Evolutionary conservation across 345 rosid genomes (phyloP).

Genomic region (Sapria himalayana): DNA sequence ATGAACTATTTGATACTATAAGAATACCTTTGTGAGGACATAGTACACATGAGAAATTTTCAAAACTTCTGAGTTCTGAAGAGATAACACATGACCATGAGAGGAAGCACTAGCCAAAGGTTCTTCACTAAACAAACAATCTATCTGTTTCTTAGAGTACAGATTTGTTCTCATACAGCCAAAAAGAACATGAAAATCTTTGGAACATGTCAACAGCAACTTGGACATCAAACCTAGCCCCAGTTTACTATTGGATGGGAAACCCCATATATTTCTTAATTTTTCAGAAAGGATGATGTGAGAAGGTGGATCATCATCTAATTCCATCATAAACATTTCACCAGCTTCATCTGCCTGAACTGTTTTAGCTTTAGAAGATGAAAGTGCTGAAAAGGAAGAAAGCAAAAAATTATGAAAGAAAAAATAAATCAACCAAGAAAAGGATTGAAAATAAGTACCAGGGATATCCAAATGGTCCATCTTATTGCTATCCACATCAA

Average conservation of each 20-base stretch:
- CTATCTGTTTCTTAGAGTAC: conserved; percentile 12
- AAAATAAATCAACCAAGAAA: not conserved
- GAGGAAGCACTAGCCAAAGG: conserved; percentile 11
- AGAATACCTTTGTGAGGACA: conserved; percentile 37
- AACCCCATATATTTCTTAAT: conserved; percentile 43
- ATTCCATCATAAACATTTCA: conserved; percentile 5
- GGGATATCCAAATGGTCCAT: not conserved
- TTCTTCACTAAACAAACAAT: conserved; percentile 11
- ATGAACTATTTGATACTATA: too few relatives aligned
- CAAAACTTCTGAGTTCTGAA: conserved; percentile 23
- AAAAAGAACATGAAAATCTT: conserved; percentile 43
- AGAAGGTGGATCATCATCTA: conserved; percentile 10
- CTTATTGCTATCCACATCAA: too few relatives aligned
- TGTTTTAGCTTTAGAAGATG: conserved; percentile 36
- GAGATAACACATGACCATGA: conserved; percentile 12
- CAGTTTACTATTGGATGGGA: conserved; percentile 17
- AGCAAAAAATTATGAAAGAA: not conserved
- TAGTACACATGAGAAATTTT: conserved; percentile 26
- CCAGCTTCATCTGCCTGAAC: conserved; percentile 34
- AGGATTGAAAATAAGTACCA: not conserved
- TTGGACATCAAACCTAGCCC: conserved; percentile 34
- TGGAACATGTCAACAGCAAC: conserved; percentile 34
- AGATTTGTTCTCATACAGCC: conserved; percentile 19
- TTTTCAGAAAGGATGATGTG: conserved; percentile 22
- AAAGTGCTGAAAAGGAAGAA: conserved; percentile 14